These are phyloP conservation scores for Cladosporium sp. DNA, from an alignment of 2,329 filamentous ascomycete species.

Conservation along the genomic window DNA sequence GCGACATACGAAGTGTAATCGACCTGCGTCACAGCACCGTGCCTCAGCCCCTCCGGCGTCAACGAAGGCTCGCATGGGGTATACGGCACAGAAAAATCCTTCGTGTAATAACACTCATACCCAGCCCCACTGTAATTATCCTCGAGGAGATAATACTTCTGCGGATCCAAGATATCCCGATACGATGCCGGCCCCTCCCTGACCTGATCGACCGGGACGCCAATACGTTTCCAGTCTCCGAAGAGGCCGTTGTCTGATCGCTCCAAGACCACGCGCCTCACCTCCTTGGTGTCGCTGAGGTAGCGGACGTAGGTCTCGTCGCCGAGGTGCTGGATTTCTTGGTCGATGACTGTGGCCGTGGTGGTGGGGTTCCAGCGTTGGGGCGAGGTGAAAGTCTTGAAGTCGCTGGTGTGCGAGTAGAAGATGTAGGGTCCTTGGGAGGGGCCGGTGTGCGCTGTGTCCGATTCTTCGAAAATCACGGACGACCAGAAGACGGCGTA, in stretches of 20 bases:
- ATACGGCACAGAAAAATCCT: not conserved
- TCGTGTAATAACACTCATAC: slow-evolving; percentile 4
- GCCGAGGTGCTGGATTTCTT: slow-evolving; percentile 4
- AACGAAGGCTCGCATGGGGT: not conserved
- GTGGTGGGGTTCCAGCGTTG: slow-evolving; percentile 4
- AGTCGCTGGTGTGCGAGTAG: slow-evolving; percentile 11
- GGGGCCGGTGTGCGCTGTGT: not conserved
- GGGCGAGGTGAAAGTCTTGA: not conserved
- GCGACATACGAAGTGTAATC: not conserved
- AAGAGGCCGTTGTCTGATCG: not conserved
- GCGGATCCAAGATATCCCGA: slow-evolving; percentile 1
- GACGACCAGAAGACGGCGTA: slow-evolving; percentile 14
- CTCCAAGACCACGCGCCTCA: slow-evolving; percentile 3
- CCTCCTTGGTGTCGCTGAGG: slow-evolving; percentile 12
- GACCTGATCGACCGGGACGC: not conserved
- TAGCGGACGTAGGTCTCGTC: slow-evolving; percentile 10
- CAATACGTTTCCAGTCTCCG: not conserved
- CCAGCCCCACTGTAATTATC: not conserved
- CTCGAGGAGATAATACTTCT: slow-evolving; percentile 7
- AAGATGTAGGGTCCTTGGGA: slow-evolving; percentile 5
- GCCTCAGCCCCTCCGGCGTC: not conserved
- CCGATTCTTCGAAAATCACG: not conserved
- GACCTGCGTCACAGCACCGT: not conserved
- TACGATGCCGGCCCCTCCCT: slow-evolving; percentile 3
- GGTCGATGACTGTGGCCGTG: slow-evolving; percentile 5